Evolutionary conservation across 805 yeast genomes (phyloP).

Genomic region (Ogataea henricii): DNA sequence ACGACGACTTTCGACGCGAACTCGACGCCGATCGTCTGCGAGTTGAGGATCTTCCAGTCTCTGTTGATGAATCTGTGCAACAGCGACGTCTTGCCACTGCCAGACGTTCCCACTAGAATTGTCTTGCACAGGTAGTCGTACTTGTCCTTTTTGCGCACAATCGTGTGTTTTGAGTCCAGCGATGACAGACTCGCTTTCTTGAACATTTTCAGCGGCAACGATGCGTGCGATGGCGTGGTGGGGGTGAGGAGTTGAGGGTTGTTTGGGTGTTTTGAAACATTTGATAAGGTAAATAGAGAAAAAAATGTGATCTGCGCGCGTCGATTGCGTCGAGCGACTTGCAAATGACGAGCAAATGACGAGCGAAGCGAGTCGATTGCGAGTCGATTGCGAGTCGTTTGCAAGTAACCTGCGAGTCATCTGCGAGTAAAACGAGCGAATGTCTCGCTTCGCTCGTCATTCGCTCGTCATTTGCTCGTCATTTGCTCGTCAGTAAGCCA

Average conservation of each 20-base stretch:
- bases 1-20: conserved; percentile 36
- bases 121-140: conserved; percentile 40
- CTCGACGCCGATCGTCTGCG: conserved; percentile 45
- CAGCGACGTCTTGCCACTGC: conserved; percentile 33
- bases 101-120: conserved; percentile 18
- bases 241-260: not conserved
- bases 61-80: conserved; percentile 37
- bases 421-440: too few relatives aligned
- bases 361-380: not conserved
- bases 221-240: not conserved
- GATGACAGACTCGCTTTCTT: conserved; percentile 21
- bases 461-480: not conserved
- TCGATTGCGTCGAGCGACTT: conserved; percentile 2
- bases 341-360: not conserved
- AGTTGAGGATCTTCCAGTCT: conserved; percentile 30
- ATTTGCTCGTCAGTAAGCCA: too few relatives aligned
- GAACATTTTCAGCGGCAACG: conserved; percentile 8
- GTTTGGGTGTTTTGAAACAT: not conserved
- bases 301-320: not conserved
- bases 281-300: not conserved
- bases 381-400: too few relatives aligned
- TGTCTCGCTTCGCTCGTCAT: not conserved
- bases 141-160: conserved; percentile 18
- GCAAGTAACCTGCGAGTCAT: too few relatives aligned
- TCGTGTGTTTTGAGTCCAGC: conserved; percentile 23